Base-by-base conservation (phyloP, 2,329 filamentous ascomycete genomes). In the Dothideomycetes sp. region DNA sequence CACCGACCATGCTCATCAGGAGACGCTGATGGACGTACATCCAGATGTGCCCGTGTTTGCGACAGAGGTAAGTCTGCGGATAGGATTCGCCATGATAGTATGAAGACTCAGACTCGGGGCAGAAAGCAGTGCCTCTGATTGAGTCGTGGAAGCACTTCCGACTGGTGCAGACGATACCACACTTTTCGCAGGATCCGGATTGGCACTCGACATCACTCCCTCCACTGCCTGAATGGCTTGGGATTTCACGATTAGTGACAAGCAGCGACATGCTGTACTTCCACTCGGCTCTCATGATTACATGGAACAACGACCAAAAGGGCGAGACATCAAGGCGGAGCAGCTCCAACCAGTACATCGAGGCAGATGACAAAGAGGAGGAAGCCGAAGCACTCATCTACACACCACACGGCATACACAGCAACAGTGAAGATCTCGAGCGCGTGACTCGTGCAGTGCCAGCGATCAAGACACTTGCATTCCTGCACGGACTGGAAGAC, bases 1-100 rank as follows among this genome's bases (percentile, higher is more conserved):
- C 49, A 81, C 78, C 1, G 78, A 82, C 51, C 79, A 81, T 53
- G 81, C 76, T 56, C 77, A 82, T 51, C 65, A 71, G 45, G 65
- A 71, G 3, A 82, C 78, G 11, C 60, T 82, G 18, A 54, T 70
- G 30, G 69, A 79, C 49, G 57, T 82, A 3, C 62, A 72, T 5
- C 48, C 50, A 1, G 55, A 64, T 30, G 71, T 77, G 4, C 75
- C 77, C 0, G 64, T 82, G 1, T 71, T 80, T 44, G 77, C 77
- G 10, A 70, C 73, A 2, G 66, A 61, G 48, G 63, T 64, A 41
- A 28, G 39, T 5, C n/a, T 7, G 11, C 11, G 9, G 27, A 6
- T 12, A 9, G 5, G 13, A 5, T 16, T 32, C n/a, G 51, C n/a
- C 2, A 28, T 9, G 8, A 13, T 16, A 5, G 17, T 4, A n/a